These are phyloP conservation scores for Heterotrichella gracilis DNA, from an alignment of 352 stramenopile genomes.

Conservation along the genomic window DNA sequence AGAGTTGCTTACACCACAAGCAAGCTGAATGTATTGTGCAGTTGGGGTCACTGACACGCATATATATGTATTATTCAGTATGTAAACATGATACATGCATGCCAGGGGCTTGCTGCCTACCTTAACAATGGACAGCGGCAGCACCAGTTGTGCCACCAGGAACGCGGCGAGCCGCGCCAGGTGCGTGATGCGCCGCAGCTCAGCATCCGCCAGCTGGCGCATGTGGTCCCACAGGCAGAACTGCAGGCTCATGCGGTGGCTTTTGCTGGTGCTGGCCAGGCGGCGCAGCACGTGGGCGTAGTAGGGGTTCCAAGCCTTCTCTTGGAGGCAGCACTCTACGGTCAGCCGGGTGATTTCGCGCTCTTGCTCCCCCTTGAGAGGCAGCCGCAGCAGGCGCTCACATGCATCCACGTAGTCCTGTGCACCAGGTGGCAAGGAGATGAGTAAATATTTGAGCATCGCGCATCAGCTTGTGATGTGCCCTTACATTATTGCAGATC, in stretches of 20 bases:
- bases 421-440: no score
- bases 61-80: no score
- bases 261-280: conserved; percentile 56
- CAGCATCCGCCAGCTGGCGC: conserved; percentile 40
- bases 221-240: conserved; percentile 79
- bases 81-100: no score
- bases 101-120: no score
- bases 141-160: neutral
- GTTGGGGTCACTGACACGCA: no score
- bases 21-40: no score
- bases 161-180: conserved; percentile 13
- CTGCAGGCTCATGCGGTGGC: conserved; percentile 71
- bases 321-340: conserved; percentile 49
- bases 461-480: no score
- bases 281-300: conserved; percentile 59
- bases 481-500: no score
- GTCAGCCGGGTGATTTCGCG: conserved; percentile 64
- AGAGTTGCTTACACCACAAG: no score
- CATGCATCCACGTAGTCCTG: conserved; percentile 77
- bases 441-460: no score
- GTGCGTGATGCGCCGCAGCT: conserved; percentile 8
- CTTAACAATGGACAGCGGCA: conserved; percentile 13
- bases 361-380: conserved; percentile 51
- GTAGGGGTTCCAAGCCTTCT: conserved; percentile 58
- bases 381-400: conserved; percentile 53